Evolutionary conservation across 352 stramenopile genomes (phyloP).

Genomic region (Thraustochytrium striatum): DNA sequence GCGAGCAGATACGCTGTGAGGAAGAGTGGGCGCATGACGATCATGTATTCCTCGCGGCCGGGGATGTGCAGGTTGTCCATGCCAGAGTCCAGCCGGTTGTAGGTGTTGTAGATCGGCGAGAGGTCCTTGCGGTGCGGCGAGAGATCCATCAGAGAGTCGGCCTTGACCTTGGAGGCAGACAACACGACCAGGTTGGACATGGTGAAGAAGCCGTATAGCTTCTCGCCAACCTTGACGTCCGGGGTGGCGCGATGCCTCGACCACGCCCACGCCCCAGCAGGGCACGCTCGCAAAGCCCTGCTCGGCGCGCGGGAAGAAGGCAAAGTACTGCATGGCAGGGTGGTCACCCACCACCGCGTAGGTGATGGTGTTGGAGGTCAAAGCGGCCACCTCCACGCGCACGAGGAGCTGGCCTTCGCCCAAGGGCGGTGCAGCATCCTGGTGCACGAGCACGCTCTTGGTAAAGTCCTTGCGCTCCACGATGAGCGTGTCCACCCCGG

Average conservation of each 20-base stretch:
- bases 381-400: conserved; percentile 3
- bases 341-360: conserved; percentile 2
- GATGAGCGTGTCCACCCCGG: too few relatives aligned
- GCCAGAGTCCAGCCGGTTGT: not conserved
- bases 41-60: not conserved
- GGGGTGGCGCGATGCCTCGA: not conserved
- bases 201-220: conserved; percentile 10
- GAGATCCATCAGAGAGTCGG: not conserved
- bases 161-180: not conserved
- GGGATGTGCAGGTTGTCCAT: not conserved
- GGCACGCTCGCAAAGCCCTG: not conserved
- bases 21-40: conserved; percentile 21
- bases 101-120: conserved; percentile 21
- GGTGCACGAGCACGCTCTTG: not conserved
- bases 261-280: conserved; percentile 11
- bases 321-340: conserved; percentile 34
- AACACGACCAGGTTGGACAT: not conserved
- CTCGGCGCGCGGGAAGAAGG: not conserved
- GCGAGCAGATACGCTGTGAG: not conserved
- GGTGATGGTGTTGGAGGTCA: conserved; percentile 6
- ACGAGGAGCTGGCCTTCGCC: conserved; percentile 1
- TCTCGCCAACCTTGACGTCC: not conserved
- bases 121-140: not conserved
- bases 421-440: not conserved
- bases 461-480: not conserved